A percentile compares a stretch with the other conserved stretches of the same genome.
phyloP scores from a whole-genome alignment of 352 stramenopile species.

The Phytophthora idaei region DNA sequence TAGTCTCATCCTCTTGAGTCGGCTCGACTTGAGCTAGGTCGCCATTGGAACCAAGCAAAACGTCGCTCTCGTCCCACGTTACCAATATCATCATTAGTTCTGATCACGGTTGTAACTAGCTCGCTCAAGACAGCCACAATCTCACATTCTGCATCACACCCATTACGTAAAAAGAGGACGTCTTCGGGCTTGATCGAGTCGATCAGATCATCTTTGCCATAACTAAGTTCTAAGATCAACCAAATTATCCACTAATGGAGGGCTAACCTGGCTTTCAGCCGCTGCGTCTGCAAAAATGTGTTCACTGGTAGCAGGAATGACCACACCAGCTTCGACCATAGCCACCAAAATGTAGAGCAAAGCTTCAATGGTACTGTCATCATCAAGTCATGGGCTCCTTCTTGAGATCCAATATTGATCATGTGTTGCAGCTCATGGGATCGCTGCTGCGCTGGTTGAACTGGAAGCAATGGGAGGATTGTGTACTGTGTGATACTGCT shows the following conservation, averaged over 20 bases:
- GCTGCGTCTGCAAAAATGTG: neutral
- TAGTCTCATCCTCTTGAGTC: too few relatives aligned
- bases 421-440: conserved; percentile 17
- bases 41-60: neutral
- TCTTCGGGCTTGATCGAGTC: neutral
- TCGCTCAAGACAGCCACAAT: conserved; percentile 3
- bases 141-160: too few relatives aligned
- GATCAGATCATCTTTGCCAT: neutral
- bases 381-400: neutral
- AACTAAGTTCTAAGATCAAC: neutral
- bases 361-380: conserved; percentile 24
- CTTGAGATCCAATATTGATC: neutral
- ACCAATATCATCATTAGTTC: neutral
- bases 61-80: neutral
- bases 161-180: neutral
- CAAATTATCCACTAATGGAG: neutral
- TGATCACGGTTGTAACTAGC: conserved; percentile 7
- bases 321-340: conserved; percentile 8
- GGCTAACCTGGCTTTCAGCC: too few relatives aligned
- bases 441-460: conserved; percentile 26
- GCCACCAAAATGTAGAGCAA: conserved; percentile 23
- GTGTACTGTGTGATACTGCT: neutral
- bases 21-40: too few relatives aligned
- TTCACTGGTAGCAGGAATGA: neutral
- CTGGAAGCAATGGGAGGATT: conserved; percentile 20